A percentile compares a stretch with the other conserved stretches of the same genome.
Evolutionary conservation across 768 basidiomycete genomes (phyloP).

Genomic region (Collybia sordida): DNA sequence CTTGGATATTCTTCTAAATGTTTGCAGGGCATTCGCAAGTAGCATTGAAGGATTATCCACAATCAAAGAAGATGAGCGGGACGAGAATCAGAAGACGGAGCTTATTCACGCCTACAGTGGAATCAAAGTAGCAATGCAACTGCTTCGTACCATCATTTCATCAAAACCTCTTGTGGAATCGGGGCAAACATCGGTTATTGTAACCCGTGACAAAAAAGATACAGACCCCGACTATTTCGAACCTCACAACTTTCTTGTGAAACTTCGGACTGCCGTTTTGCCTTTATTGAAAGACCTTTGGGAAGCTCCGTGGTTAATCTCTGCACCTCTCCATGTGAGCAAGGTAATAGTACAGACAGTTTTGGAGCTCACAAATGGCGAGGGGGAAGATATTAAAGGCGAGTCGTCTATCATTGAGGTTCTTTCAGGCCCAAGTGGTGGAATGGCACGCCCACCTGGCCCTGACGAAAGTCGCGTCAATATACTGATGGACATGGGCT

Average conservation of each 20-base stretch:
- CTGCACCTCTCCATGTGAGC: slow-evolving; percentile 72
- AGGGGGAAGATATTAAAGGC: slow-evolving; percentile 70
- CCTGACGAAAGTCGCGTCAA: slow-evolving; percentile 79
- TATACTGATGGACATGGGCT: slow-evolving; percentile 95
- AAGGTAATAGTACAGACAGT: slow-evolving; percentile 75
- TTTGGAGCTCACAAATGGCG: slow-evolving; percentile 78
- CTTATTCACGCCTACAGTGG: slow-evolving; percentile 78
- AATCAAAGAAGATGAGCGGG: slow-evolving; percentile 54
- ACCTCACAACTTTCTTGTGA: slow-evolving; percentile 84
- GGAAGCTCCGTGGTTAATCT: slow-evolving; percentile 80
- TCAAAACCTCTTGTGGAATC: slow-evolving; percentile 84
- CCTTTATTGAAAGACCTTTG: slow-evolving; percentile 73
- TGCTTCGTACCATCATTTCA: slow-evolving; percentile 74
- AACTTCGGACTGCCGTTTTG: slow-evolving; percentile 66
- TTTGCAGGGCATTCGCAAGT: slow-evolving; percentile 53
- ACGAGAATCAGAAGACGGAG: slow-evolving; percentile 57
- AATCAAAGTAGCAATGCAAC: slow-evolving; percentile 76
- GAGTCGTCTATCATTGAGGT: slow-evolving; percentile 35
- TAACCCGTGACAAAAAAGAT: slow-evolving; percentile 77
- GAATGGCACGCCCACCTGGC: slow-evolving; percentile 37
- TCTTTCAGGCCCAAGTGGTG: slow-evolving; percentile 21
- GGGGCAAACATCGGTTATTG: slow-evolving; percentile 71
- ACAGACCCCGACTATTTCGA: slow-evolving; percentile 81
- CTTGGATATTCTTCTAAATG: slow-evolving; percentile 59
- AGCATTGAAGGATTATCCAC: slow-evolving; percentile 56